These are phyloP conservation scores for Fusarium fujikuroi DNA, from an alignment of 2,329 filamentous ascomycete species.

Conservation along the genomic window DNA sequence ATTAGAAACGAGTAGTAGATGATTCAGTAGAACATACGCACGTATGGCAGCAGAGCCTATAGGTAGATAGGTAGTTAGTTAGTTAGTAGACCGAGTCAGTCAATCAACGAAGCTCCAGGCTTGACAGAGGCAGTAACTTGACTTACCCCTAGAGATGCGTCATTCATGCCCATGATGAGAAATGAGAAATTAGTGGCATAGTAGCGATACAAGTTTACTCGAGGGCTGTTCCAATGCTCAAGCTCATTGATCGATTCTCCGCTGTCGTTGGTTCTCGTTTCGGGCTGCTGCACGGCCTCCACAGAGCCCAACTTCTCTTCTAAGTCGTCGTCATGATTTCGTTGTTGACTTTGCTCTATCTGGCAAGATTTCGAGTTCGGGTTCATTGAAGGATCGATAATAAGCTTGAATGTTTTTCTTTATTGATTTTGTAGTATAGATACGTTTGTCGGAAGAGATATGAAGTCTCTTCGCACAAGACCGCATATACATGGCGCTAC, in stretches of 20 bases:
- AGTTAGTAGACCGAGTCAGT: not conserved
- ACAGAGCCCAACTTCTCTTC: constrained; percentile 8
- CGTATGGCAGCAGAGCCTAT: constrained; percentile 61
- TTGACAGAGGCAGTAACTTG: constrained; percentile 40
- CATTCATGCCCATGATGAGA: constrained; percentile 74
- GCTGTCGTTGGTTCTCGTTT: not conserved
- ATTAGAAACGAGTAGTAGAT: not conserved
- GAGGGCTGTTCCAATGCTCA: constrained; percentile 73
- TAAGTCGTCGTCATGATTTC: constrained; percentile 12
- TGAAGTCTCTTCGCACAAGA: not conserved
- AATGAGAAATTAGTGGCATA: constrained; percentile 70
- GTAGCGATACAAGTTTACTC: constrained; percentile 67
- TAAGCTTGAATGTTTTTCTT: not conserved
- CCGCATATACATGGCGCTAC: not conserved
- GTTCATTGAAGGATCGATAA: not conserved
- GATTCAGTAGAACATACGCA: constrained; percentile 42
- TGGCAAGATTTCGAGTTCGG: not conserved
- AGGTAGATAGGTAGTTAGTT: not conserved
- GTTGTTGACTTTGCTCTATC: not conserved
- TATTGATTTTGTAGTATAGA: not conserved
- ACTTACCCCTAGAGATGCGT: constrained; percentile 71
- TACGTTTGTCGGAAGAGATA: not conserved
- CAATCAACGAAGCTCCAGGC: not conserved
- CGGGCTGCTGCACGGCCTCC: constrained; percentile 3
- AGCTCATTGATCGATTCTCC: constrained; percentile 21